Evolutionary conservation across 495 filamentous ascomycete species (phyloP).

Genomic region (Penicillium cinerascens): DNA sequence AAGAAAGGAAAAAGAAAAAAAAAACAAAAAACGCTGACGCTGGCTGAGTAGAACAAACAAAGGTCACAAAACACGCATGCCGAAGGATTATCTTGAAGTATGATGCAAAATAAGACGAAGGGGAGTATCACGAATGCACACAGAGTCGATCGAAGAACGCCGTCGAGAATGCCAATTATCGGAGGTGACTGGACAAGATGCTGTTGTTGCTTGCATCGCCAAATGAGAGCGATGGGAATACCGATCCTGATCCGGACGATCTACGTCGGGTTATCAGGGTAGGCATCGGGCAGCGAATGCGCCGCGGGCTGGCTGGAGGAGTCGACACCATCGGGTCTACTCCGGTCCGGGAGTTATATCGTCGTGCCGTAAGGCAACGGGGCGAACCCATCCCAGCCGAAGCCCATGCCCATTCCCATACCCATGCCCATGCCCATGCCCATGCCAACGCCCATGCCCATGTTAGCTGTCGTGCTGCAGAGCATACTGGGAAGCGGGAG

Average conservation of each 20-base stretch:
- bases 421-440: conserved; percentile 37
- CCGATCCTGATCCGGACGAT: conserved; percentile 12
- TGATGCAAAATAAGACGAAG: conserved; percentile 35
- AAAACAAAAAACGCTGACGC: conserved; percentile 34
- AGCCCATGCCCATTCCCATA: conserved; percentile 53
- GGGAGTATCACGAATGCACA: conserved; percentile 52
- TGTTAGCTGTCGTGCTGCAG: conserved; percentile 66
- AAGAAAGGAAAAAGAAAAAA: neutral
- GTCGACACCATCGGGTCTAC: conserved; percentile 16
- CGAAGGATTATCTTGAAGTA: conserved; percentile 34
- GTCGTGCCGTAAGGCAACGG: conserved; percentile 54
- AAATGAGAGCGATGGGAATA: neutral
- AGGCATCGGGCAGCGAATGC: conserved; percentile 9
- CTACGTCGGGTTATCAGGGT: conserved; percentile 16
- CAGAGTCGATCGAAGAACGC: conserved; percentile 42
- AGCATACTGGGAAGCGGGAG: conserved; percentile 91
- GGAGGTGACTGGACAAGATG: conserved; percentile 7
- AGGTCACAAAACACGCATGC: conserved; percentile 20
- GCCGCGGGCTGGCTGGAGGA: conserved; percentile 6
- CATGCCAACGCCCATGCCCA: conserved; percentile 16
- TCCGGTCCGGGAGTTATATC: conserved; percentile 38
- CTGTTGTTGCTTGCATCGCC: conserved; percentile 31
- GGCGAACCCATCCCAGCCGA: conserved; percentile 68
- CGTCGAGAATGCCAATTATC: conserved; percentile 49
- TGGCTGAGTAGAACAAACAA: conserved; percentile 22